These are phyloP conservation scores for Lantana camara DNA, from an alignment of 257 asterid species.

Conservation along the genomic window DNA sequence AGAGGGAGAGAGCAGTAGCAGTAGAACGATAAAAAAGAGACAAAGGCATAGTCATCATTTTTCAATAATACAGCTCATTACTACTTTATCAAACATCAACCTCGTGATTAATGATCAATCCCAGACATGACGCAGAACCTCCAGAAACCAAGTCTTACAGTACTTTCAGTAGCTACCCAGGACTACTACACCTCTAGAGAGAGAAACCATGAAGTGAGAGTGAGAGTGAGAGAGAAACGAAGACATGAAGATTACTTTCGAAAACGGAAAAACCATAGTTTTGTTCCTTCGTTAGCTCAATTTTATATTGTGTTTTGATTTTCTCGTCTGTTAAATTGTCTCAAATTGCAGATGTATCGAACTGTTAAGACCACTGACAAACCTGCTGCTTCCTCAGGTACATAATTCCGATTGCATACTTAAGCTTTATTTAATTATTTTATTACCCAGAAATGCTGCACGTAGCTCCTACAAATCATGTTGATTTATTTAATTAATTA, in stretches of 20 bases:
- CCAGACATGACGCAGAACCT: slow-evolving; percentile 42
- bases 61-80: slow-evolving; percentile 65
- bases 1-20: slow-evolving; percentile 33
- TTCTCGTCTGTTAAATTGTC: slow-evolving; percentile 16
- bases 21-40: slow-evolving; percentile 36
- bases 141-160: slow-evolving; percentile 25
- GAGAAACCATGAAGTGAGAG: background rate
- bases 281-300: slow-evolving; percentile 10
- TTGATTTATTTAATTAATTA: too few species aligned
- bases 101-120: slow-evolving; percentile 77
- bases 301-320: too few species aligned
- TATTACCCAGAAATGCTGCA: too few species aligned
- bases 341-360: slow-evolving; percentile 84
- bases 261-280: background rate
- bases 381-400: slow-evolving; percentile 97
- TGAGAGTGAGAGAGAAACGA: slow-evolving; percentile 12
- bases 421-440: background rate
- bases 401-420: background rate
- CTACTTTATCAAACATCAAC: slow-evolving; percentile 63
- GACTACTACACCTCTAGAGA: background rate
- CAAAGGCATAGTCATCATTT: slow-evolving; percentile 79
- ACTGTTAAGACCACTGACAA: slow-evolving; percentile 95
- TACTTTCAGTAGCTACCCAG: slow-evolving; percentile 29
- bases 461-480: too few species aligned
- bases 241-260: background rate